phyloP scores from a whole-genome alignment of 805 yeast species.

The Priceomyces melissophilus region DNA sequence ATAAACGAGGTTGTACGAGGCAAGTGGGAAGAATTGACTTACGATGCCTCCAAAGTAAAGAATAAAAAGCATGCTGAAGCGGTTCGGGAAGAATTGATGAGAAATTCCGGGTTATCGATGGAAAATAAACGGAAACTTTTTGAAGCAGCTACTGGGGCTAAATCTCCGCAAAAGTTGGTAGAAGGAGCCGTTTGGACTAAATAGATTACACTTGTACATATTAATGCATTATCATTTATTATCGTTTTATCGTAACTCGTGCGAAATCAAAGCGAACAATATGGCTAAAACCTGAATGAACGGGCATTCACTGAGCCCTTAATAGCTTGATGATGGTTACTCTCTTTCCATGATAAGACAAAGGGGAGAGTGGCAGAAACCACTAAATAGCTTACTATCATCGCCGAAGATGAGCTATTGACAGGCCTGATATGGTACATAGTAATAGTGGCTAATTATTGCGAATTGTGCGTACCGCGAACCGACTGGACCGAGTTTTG shows the following conservation, averaged over 20 bases:
- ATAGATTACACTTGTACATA: constrained; percentile 4
- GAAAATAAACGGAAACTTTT: constrained; percentile 27
- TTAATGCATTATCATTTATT: constrained; percentile 1
- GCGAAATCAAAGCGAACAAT: too few species aligned
- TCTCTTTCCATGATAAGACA: constrained; percentile 37
- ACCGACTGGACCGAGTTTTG: too few species aligned
- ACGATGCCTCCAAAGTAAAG: constrained; percentile 7
- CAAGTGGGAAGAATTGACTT: constrained; percentile 14
- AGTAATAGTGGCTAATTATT: too few species aligned
- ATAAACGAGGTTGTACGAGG: constrained; percentile 33
- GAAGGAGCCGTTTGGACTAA: constrained; percentile 26
- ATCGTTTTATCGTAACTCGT: too few species aligned
- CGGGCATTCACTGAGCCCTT: constrained; percentile 37
- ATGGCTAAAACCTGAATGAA: constrained; percentile 13
- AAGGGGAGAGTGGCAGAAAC: constrained; percentile 39
- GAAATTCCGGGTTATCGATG: constrained; percentile 26
- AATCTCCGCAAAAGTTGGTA: constrained; percentile 22
- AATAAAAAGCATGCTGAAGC: constrained; percentile 11
- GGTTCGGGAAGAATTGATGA: constrained; percentile 17
- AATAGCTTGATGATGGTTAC: constrained; percentile 17
- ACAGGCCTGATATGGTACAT: constrained; percentile 13
- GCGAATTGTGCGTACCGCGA: too few species aligned
- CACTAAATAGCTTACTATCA: constrained; percentile 37
- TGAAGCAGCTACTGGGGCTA: constrained; percentile 28
- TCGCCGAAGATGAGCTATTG: constrained; percentile 17